Percentiles rank a stretch among this genome's conserved stretches.
These are phyloP conservation scores for Helotiales sp. DNA, from an alignment of 2,329 filamentous ascomycete species.

Conservation along the genomic window DNA sequence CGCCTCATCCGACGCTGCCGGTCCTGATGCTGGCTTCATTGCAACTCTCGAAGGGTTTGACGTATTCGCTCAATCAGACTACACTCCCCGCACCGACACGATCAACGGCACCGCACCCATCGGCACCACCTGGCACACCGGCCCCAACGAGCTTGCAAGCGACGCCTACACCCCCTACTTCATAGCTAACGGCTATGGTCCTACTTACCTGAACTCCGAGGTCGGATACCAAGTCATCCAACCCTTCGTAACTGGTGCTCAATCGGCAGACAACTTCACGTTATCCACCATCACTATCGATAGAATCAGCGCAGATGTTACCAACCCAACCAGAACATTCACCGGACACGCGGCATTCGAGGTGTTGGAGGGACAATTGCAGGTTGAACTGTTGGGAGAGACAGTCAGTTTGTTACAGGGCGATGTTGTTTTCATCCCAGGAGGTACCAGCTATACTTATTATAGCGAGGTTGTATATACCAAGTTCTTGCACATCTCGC, in stretches of 20 bases:
- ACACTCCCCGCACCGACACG: conserved; percentile 40
- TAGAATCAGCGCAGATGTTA: conserved; percentile 14
- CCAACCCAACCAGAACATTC: conserved; percentile 29
- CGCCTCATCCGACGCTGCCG: not conserved
- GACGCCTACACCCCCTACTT: conserved; percentile 40
- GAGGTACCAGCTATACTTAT: conserved; percentile 36
- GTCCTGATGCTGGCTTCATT: conserved; percentile 33
- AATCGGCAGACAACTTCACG: conserved; percentile 44
- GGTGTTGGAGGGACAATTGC: conserved; percentile 40
- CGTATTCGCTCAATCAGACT: conserved; percentile 44
- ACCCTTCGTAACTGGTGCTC: conserved; percentile 42
- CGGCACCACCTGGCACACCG: conserved; percentile 40
- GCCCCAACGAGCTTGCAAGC: conserved; percentile 36
- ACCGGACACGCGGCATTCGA: conserved; percentile 39
- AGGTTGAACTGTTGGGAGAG: conserved; percentile 36
- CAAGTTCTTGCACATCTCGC: conserved; percentile 22
- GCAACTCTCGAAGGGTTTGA: conserved; percentile 42
- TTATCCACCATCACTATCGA: conserved; percentile 44
- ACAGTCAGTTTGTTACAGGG: conserved; percentile 34
- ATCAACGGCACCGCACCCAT: conserved; percentile 42
- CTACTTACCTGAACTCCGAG: conserved; percentile 42
- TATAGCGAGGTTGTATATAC: conserved; percentile 32
- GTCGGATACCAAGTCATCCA: conserved; percentile 43
- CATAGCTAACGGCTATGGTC: conserved; percentile 46
- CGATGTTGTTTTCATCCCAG: conserved; percentile 42